These are phyloP conservation scores for Leishmania braziliensis DNA, from an alignment of 208 protist genomes.

Conservation along the genomic window DNA sequence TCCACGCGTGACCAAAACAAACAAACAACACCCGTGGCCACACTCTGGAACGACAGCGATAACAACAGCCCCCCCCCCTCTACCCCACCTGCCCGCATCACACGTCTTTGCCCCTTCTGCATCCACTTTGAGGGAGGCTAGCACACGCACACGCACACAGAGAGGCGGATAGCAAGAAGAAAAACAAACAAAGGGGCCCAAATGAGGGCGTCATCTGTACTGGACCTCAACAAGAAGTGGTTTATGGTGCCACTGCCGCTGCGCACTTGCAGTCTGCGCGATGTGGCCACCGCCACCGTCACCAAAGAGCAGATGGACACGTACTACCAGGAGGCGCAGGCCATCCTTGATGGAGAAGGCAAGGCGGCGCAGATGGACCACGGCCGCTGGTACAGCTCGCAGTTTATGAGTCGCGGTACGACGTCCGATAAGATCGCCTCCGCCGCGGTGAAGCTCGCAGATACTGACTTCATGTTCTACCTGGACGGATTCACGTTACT, in stretches of 20 bases:
- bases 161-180: background rate
- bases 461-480: conserved; percentile 93
- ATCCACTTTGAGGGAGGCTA: no score
- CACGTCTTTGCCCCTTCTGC: background rate
- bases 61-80: background rate
- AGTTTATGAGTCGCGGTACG: conserved; percentile 89
- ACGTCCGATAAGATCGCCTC: conserved; percentile 87
- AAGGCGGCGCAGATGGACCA: conserved; percentile 66
- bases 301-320: conserved; percentile 85
- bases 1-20: background rate
- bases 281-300: conserved; percentile 74
- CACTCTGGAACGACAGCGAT: background rate
- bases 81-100: background rate
- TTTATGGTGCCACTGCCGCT: conserved; percentile 74
- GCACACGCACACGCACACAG: background rate
- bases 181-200: background rate
- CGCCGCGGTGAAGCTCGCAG: conserved; percentile 87
- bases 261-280: conserved; percentile 83
- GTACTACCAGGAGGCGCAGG: conserved; percentile 83
- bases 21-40: background rate
- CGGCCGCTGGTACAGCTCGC: conserved; percentile 86
- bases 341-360: conserved; percentile 64
- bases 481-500: conserved; percentile 88
- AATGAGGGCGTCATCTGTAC: conserved; percentile 40
- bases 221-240: conserved; percentile 85